Conservation (phyloP, 116 monocot genomes). For the Trichopus zeylanicus region DNA sequence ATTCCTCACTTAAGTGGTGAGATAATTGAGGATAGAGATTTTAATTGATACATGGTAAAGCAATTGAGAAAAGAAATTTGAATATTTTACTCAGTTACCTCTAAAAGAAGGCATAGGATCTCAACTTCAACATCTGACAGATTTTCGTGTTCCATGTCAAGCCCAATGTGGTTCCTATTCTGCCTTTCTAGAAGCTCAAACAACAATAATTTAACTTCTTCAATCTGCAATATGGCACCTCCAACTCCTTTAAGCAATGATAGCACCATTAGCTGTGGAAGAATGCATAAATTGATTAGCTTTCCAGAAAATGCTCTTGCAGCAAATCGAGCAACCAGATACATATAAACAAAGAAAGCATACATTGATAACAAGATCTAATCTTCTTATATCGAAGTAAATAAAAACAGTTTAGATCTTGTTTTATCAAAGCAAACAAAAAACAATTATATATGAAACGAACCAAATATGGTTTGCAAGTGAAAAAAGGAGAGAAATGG, state of each 20-base stretch:
- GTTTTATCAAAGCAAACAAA: neutral
- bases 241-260: constrained; percentile 62
- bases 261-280: constrained; percentile 51
- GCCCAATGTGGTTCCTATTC: constrained; percentile 3
- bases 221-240: constrained; percentile 27
- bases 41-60: no score
- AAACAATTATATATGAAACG: neutral
- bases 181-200: constrained; percentile 47
- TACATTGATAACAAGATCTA: no score
- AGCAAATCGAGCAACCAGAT: neutral
- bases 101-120: constrained; percentile 64
- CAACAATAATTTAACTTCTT: constrained; percentile 41
- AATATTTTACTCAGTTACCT: constrained; percentile 30
- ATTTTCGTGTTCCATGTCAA: constrained; percentile 11
- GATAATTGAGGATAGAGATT: no score
- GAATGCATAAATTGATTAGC: neutral
- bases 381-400: no score
- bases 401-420: no score
- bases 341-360: no score
- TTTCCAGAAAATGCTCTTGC: neutral
- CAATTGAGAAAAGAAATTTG: neutral
- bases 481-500: neutral
- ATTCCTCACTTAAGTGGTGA: no score
- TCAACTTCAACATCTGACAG: constrained; percentile 48
- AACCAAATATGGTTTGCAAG: neutral